Evolutionary conservation across 2,329 filamentous ascomycete species (phyloP).

Genomic region (Calonectria crousiana): DNA sequence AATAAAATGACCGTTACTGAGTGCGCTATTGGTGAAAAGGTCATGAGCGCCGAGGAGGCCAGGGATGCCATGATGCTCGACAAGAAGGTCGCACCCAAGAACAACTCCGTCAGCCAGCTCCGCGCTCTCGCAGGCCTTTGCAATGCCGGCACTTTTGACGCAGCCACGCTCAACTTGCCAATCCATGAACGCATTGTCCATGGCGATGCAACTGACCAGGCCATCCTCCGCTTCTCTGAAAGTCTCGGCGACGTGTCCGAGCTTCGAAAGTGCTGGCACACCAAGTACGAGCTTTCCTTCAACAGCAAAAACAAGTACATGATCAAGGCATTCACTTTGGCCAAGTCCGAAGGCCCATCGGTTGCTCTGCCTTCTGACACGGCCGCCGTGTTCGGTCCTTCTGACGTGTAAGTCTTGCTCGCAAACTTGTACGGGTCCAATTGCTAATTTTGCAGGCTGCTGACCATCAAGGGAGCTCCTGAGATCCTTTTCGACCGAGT

Average conservation of each 20-base stretch:
- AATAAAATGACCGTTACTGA: constrained; percentile 82
- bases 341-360: constrained; percentile 53
- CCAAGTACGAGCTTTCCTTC: constrained; percentile 77
- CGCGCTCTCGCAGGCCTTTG: constrained; percentile 74
- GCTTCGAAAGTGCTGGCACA: constrained; percentile 72
- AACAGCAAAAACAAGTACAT: constrained; percentile 90
- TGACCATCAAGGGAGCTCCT: constrained; percentile 85
- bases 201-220: constrained; percentile 82
- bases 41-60: constrained; percentile 64
- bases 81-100: constrained; percentile 41
- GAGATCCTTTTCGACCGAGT: constrained; percentile 78
- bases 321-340: constrained; percentile 70
- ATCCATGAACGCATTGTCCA: constrained; percentile 73
- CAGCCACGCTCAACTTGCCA: constrained; percentile 69
- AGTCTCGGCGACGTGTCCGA: constrained; percentile 66
- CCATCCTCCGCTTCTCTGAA: constrained; percentile 79
- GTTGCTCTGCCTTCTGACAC: constrained; percentile 32
- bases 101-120: constrained; percentile 67
- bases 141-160: constrained; percentile 82
- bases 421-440: not conserved
- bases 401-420: constrained; percentile 21
- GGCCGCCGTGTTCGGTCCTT: constrained; percentile 11
- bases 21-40: constrained; percentile 67
- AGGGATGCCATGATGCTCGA: constrained; percentile 51
- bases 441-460: constrained; percentile 53